These are phyloP conservation scores for Chlorella ohadii DNA, from an alignment of 139 green algal species.

Conservation along the genomic window DNA sequence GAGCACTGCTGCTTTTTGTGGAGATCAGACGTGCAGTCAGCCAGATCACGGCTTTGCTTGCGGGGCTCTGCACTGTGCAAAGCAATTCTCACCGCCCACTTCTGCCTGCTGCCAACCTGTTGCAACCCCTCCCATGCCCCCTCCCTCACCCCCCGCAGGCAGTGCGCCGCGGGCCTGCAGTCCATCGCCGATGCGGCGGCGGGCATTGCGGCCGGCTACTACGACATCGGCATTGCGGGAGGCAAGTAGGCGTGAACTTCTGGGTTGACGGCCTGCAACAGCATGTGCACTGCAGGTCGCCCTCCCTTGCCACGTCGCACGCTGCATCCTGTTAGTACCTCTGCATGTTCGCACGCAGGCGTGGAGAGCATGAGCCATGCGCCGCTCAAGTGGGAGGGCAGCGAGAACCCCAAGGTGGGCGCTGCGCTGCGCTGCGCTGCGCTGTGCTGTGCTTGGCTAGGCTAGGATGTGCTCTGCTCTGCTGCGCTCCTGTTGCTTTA, in stretches of 20 bases:
- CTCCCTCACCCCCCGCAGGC: conserved; percentile 49
- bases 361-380: conserved; percentile 96
- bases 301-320: too few species aligned
- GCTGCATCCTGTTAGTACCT: too few species aligned
- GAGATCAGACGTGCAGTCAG: too few species aligned
- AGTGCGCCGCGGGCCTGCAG: conserved; percentile 96
- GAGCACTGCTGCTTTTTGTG: not conserved
- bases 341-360: not conserved
- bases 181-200: conserved; percentile 96
- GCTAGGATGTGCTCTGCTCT: too few species aligned
- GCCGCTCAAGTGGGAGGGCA: conserved; percentile 95
- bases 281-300: too few species aligned
- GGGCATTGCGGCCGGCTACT: conserved; percentile 89
- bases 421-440: not conserved
- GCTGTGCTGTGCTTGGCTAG: not conserved
- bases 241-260: not conserved
- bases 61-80: too few species aligned
- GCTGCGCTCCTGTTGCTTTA: too few species aligned
- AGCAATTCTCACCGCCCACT: too few species aligned
- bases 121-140: not conserved
- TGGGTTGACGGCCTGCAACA: too few species aligned
- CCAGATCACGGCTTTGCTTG: too few species aligned
- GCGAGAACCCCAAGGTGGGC: conserved; percentile 84
- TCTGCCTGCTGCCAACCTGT: too few species aligned
- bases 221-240: conserved; percentile 89